Evolutionary conservation across 192 early-diverging fungal species (phyloP).

Genomic region (Phycomyces nitens): DNA sequence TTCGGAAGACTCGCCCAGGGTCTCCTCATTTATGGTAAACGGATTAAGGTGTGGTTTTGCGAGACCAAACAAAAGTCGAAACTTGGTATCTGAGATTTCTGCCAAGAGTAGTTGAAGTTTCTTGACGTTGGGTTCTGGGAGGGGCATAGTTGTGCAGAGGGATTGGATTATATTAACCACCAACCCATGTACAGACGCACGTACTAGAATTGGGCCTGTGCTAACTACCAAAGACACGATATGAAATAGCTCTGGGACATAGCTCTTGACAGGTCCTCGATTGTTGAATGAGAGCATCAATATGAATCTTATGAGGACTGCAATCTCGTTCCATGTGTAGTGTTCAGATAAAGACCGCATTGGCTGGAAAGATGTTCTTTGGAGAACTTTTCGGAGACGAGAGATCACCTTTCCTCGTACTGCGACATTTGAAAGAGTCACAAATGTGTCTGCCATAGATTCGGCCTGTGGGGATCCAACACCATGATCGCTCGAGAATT

Average conservation of each 20-base stretch:
- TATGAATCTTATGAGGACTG: conserved; percentile 81
- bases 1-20: conserved; percentile 50
- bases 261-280: conserved; percentile 59
- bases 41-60: conserved; percentile 62
- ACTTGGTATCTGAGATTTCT: conserved; percentile 80
- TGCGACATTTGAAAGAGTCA: conserved; percentile 75
- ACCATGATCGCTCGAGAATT: conserved; percentile 77
- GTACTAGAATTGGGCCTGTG: conserved; percentile 78
- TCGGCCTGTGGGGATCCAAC: conserved; percentile 76
- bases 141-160: conserved; percentile 59
- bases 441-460: conserved; percentile 82
- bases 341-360: conserved; percentile 74
- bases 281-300: conserved; percentile 91
- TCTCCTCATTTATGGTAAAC: conserved; percentile 59
- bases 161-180: conserved; percentile 90
- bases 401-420: conserved; percentile 81
- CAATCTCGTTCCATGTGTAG: conserved; percentile 89
- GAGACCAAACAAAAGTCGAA: conserved; percentile 76
- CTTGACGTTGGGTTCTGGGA: conserved; percentile 52
- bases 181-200: conserved; percentile 89
- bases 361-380: conserved; percentile 71
- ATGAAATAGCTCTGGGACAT: conserved; percentile 85
- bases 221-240: conserved; percentile 83
- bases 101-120: conserved; percentile 60
- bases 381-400: conserved; percentile 76